phyloP scores from a whole-genome alignment of 768 basidiomycete genomes.

The Boletales sp. region DNA sequence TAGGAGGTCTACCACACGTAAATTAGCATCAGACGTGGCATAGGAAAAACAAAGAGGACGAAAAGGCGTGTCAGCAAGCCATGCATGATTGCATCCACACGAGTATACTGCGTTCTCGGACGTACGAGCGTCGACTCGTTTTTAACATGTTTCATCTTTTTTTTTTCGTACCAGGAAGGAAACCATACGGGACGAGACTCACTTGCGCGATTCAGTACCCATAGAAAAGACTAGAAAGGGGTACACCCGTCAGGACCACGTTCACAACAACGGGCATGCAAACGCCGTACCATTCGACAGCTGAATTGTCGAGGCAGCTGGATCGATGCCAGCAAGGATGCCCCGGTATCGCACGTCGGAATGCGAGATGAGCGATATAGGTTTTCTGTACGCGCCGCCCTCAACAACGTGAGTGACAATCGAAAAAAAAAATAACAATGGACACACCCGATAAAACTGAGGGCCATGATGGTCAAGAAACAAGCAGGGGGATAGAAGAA shows the following conservation, averaged over 20 bases:
- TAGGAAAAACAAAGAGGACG: neutral
- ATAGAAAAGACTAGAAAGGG: constrained; percentile 64
- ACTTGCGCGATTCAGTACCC: constrained; percentile 85
- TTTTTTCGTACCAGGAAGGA: neutral
- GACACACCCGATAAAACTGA: constrained; percentile 71
- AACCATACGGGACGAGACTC: constrained; percentile 23
- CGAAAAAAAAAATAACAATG: neutral
- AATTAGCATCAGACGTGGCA: constrained; percentile 22
- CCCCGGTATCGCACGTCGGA: constrained; percentile 90
- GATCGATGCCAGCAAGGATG: constrained; percentile 83
- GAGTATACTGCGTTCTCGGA: constrained; percentile 43
- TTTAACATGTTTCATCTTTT: constrained; percentile 37
- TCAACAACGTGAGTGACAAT: neutral
- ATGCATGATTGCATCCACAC: constrained; percentile 65
- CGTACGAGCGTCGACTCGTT: constrained; percentile 31
- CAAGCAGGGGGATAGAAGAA: constrained; percentile 12
- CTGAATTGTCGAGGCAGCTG: constrained; percentile 80
- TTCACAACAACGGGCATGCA: neutral
- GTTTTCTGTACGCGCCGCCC: constrained; percentile 53
- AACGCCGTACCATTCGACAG: constrained; percentile 70
- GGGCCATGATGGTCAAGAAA: constrained; percentile 48
- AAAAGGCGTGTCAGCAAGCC: constrained; percentile 48
- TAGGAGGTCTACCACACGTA: constrained; percentile 48
- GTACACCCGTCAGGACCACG: neutral
- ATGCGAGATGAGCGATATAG: constrained; percentile 86